A percentile compares a stretch with the other conserved stretches of the same genome.
phyloP scores from a whole-genome alignment of 2,329 filamentous ascomycete species.

The Diaporthe velutina region DNA sequence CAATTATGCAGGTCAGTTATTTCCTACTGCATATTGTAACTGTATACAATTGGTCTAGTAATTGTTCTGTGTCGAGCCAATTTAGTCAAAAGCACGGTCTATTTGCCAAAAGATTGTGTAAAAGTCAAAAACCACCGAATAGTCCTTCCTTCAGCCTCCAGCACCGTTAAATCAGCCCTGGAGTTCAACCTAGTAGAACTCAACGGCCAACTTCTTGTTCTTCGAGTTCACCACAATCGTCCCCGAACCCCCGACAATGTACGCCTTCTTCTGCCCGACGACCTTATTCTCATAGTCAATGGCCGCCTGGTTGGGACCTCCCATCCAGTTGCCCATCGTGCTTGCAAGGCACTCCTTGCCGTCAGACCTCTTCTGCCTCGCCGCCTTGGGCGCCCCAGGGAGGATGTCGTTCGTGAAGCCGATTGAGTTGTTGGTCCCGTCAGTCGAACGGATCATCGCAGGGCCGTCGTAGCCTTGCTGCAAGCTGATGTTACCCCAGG shows the following conservation, averaged over 20 bases:
- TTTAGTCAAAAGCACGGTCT: background rate
- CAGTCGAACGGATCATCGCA: constrained; percentile 32
- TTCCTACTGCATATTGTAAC: background rate
- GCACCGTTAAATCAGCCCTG: background rate
- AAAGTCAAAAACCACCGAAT: background rate
- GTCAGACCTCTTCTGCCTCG: constrained; percentile 31
- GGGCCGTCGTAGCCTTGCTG: constrained; percentile 35
- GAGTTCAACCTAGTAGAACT: constrained; percentile 15
- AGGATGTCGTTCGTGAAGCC: constrained; percentile 31
- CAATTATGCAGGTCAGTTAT: background rate
- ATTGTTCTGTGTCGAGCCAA: background rate
- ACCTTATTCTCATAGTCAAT: constrained; percentile 35
- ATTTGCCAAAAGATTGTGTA: background rate
- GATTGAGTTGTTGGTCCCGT: constrained; percentile 26
- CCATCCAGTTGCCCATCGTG: constrained; percentile 33
- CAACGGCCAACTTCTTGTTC: constrained; percentile 31
- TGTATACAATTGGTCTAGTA: background rate
- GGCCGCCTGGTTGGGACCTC: constrained; percentile 33
- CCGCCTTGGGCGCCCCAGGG: constrained; percentile 26
- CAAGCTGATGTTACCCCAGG: constrained; percentile 33
- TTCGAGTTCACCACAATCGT: constrained; percentile 30
- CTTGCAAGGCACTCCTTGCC: constrained; percentile 35
- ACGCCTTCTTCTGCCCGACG: constrained; percentile 35
- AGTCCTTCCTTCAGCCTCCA: background rate
- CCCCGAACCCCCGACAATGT: constrained; percentile 24